Conservation (phyloP, 2,329 filamentous ascomycete species). For the Cladophialophora immunda region DNA sequence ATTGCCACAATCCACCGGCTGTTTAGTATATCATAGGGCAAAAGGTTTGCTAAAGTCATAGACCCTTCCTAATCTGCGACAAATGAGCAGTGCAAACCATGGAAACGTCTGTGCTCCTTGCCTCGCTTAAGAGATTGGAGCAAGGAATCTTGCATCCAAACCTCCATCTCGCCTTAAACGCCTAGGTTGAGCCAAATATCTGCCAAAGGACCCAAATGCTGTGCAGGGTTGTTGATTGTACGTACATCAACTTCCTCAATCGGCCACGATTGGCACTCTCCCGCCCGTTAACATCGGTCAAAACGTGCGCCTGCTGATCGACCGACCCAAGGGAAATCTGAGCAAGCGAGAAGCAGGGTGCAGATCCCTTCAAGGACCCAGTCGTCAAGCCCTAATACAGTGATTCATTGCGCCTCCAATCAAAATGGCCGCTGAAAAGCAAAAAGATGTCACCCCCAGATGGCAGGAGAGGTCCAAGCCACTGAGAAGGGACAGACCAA, state of each 20-base stretch:
- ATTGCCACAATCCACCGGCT: not conserved
- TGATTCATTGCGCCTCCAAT: constrained; percentile 3
- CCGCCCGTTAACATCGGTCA: not conserved
- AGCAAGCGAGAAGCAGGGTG: constrained; percentile 14
- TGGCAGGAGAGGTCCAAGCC: not conserved
- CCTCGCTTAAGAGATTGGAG: constrained; percentile 6
- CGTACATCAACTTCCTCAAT: not conserved
- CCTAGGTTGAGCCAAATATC: not conserved
- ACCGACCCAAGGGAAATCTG: constrained; percentile 8
- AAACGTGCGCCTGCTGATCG: constrained; percentile 23
- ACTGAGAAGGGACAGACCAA: not conserved
- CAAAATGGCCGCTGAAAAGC: not conserved
- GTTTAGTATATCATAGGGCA: not conserved
- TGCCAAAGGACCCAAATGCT: not conserved
- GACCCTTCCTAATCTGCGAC: not conserved
- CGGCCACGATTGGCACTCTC: not conserved
- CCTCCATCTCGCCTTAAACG: not conserved
- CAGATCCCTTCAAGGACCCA: constrained; percentile 14
- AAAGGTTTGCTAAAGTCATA: not conserved
- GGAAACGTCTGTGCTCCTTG: not conserved
- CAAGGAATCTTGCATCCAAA: not conserved
- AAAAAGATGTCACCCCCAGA: not conserved
- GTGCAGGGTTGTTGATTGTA: not conserved
- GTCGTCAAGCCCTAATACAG: not conserved
- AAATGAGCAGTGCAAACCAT: constrained; percentile 33